Conservation (phyloP, 257 asterid species). For the Penstemon barbatus region DNA sequence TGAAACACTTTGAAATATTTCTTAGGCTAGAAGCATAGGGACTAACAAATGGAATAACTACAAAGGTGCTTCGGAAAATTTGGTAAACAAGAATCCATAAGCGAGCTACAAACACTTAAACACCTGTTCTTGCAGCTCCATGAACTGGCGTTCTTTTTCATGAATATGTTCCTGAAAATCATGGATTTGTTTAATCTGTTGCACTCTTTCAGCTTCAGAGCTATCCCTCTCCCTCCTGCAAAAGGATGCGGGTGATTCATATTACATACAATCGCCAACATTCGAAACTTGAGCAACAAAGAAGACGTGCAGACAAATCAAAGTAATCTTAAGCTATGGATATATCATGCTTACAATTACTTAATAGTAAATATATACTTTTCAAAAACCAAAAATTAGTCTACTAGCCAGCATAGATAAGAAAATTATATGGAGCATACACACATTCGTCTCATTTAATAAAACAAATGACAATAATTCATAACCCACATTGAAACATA, state of each 20-base stretch:
- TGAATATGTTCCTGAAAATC: slow-evolving; percentile 90
- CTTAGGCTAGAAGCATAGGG: background rate
- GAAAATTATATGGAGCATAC: too few relatives aligned
- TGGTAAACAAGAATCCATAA: slow-evolving; percentile 10
- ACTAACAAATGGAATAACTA: slow-evolving; percentile 1
- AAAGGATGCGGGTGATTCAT: slow-evolving; percentile 24
- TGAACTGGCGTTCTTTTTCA: slow-evolving; percentile 73
- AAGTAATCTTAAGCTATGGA: too few relatives aligned
- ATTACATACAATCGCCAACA: slow-evolving; percentile 1
- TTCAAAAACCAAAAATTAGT: too few relatives aligned
- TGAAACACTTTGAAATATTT: background rate
- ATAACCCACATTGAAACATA: background rate
- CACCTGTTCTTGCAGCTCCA: slow-evolving; percentile 95
- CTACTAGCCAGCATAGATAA: too few relatives aligned
- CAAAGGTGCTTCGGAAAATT: slow-evolving; percentile 7
- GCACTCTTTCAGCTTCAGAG: slow-evolving; percentile 82
- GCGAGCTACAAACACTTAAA: background rate
- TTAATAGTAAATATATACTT: too few relatives aligned
- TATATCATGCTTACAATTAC: too few relatives aligned
- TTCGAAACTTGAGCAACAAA: background rate
- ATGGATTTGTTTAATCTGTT: slow-evolving; percentile 79
- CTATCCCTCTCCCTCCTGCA: slow-evolving; percentile 88
- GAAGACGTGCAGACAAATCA: too few relatives aligned
- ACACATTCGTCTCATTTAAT: too few relatives aligned
- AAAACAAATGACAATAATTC: background rate